Evolutionary conservation across 345 rosid species (phyloP), one percentile per base, ranked within the genome.

Genomic region (Noccaea caerulescens): DNA sequence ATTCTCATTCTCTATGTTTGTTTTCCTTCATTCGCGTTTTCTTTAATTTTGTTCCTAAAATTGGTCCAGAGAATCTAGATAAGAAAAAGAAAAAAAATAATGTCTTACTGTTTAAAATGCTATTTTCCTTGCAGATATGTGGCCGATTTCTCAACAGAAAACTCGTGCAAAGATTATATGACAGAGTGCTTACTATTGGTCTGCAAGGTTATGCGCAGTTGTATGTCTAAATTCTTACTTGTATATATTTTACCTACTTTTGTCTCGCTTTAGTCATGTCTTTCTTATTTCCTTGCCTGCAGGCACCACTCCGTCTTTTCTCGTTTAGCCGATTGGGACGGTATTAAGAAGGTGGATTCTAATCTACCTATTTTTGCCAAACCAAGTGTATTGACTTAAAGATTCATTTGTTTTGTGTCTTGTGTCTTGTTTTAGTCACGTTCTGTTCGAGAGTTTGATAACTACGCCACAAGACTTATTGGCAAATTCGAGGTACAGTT

Each of bases 301-400:
- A 93, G 97, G 77, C 98, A 93, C 66, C 85, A 93, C 71, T 84
- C 97, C 76, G 82, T 23, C 16, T 86, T 85, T 81, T 72, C 97
- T 69, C 88, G 89, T 58, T 88, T 93, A 47, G 96, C 98, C 27
- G 86, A 93, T 67, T 93, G 96, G 97, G 97, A 93, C 71, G 98
- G 97, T 81, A 93, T 93, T 61, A 84, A 75, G 79, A 90, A 79
- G 93, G 98, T 93, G 20, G n/a, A 34, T 34, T 65, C 47, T 34
- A 34, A 25, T 49, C n/a, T 58, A 8, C 58, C 12, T 6, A 18
- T 62, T 30, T 18, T 55, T 16, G n/a, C 27, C 33, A 56, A 47
- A 37, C 39, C 14, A 54, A 62, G 39, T 63, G 33, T 13, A 63
- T 47, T 25, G 60, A 30, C 39, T 56, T 55, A 3, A 5, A 55